Evolutionary conservation across 495 filamentous ascomycete genomes (phyloP), one percentile per base, ranked within the genome.

Genomic region (Pseudomonodictys pantanalensis): DNA sequence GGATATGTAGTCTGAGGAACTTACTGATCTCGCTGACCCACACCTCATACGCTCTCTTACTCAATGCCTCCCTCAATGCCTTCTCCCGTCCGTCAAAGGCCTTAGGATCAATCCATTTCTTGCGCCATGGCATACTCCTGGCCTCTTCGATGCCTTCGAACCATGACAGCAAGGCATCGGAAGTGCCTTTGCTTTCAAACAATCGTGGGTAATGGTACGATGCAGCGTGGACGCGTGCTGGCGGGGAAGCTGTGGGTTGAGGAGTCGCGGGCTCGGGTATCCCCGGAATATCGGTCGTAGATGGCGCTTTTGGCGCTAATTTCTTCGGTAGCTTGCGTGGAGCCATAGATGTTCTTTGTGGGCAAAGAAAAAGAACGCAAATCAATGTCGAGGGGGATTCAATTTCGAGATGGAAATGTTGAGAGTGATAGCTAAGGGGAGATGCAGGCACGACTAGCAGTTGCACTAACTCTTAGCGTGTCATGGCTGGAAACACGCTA

Each of bases 21-120:
- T 60, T 25, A 60, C 57, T 62, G 23, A 58, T 58, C 43, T 64
- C 60, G 3, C 32, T 44, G 20, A 64, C 60, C 54, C 52, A 58
- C 5, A 64, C 60, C 42, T 64, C 60, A 41, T 64, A 64, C 15
- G 60, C 60, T 7, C 60, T 28, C 42, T 26, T 58, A 18, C 30
- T 44, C 28, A 64, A 17, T 28, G 1, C 28, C 23, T 47, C 22
- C 10, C n/a, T 18, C 8, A 44, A 12, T 8, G 42, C 58, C 12
- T 43, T 45, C 7, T 56, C 33, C 6, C 24, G 26, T 26, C 45
- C 58, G 9, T 32, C 24, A 22, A 42, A 43, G 10, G 0, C 18
- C 10, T 26, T 17, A 0, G 54, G 60, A 50, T 64, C 54, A 41
- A 64, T 47, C 60, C 60, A 64, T 3, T 8, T 25, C 54, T 58